Evolutionary conservation across 78 protist species (phyloP).

Genomic region (Tieghemostelium lacteum): DNA sequence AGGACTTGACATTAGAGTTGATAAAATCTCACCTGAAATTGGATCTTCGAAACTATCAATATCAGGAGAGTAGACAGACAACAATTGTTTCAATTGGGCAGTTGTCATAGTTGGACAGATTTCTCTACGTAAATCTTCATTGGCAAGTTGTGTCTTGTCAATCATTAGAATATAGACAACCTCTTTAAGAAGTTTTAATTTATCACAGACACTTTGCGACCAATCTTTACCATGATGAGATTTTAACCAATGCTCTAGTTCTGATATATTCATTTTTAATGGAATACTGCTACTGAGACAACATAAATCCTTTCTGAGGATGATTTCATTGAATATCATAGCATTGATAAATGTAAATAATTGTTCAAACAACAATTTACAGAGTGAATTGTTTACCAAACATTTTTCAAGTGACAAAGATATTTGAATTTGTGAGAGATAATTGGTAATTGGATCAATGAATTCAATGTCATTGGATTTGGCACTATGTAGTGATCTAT

Average conservation of each 20-base stretch:
- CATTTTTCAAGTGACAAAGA: slow-evolving; percentile 21
- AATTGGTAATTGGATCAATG: slow-evolving; percentile 52
- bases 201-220: background rate
- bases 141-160: slow-evolving; percentile 50
- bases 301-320: slow-evolving; percentile 63
- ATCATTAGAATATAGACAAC: slow-evolving; percentile 63
- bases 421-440: slow-evolving; percentile 51
- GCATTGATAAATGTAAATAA: slow-evolving; percentile 52
- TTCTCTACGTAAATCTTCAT: slow-evolving; percentile 27
- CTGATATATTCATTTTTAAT: slow-evolving; percentile 69
- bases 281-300: slow-evolving; percentile 59
- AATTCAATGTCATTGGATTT: slow-evolving; percentile 22
- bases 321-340: slow-evolving; percentile 59
- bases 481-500: slow-evolving; percentile 17
- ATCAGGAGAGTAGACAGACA: slow-evolving; percentile 70
- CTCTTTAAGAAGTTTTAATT: slow-evolving; percentile 31
- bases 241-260: slow-evolving; percentile 68
- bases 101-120: slow-evolving; percentile 48
- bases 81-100: slow-evolving; percentile 60
- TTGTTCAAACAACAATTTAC: slow-evolving; percentile 48
- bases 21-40: slow-evolving; percentile 21
- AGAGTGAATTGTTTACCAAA: background rate
- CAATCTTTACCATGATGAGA: slow-evolving; percentile 42
- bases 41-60: slow-evolving; percentile 70
- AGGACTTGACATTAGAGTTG: slow-evolving; percentile 10